Evolutionary conservation across 108 stramenopile genomes (phyloP).

Genomic region (Cylindrotheca closterium): DNA sequence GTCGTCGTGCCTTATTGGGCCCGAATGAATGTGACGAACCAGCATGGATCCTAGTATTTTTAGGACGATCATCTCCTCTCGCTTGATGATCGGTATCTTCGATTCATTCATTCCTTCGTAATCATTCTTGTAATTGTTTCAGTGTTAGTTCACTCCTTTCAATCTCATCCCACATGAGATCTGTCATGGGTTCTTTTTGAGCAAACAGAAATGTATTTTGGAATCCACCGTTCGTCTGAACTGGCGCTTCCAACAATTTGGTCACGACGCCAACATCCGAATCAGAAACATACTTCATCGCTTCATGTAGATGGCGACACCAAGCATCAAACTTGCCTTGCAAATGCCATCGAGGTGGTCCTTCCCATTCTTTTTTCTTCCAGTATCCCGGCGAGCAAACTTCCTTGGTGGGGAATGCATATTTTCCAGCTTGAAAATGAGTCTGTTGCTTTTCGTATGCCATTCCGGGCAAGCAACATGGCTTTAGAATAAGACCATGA

Average conservation of each 20-base stretch:
- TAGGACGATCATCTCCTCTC: too few relatives aligned
- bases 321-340: conserved; percentile 45
- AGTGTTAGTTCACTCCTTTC: too few relatives aligned
- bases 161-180: too few relatives aligned
- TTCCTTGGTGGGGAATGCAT: conserved; percentile 50
- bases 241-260: background rate
- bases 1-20: too few relatives aligned
- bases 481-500: conserved; percentile 48
- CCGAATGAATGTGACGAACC: too few relatives aligned
- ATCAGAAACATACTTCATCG: conserved; percentile 13
- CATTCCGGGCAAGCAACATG: conserved; percentile 66
- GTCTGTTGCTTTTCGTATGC: conserved; percentile 49
- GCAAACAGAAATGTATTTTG: conserved; percentile 66
- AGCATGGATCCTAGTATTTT: too few relatives aligned
- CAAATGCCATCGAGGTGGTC: conserved; percentile 44
- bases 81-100: too few relatives aligned
- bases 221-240: conserved; percentile 54
- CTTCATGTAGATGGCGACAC: conserved; percentile 45
- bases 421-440: conserved; percentile 45
- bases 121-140: too few relatives aligned
- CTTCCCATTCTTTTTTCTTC: conserved; percentile 30
- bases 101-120: too few relatives aligned
- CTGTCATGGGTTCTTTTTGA: too few relatives aligned
- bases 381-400: conserved; percentile 55
- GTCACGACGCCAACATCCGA: too few relatives aligned